A percentile compares a stretch with the other conserved stretches of the same genome.
Conservation (phyloP, 768 basidiomycete genomes). For the Agrocybe chaxingu region DNA sequence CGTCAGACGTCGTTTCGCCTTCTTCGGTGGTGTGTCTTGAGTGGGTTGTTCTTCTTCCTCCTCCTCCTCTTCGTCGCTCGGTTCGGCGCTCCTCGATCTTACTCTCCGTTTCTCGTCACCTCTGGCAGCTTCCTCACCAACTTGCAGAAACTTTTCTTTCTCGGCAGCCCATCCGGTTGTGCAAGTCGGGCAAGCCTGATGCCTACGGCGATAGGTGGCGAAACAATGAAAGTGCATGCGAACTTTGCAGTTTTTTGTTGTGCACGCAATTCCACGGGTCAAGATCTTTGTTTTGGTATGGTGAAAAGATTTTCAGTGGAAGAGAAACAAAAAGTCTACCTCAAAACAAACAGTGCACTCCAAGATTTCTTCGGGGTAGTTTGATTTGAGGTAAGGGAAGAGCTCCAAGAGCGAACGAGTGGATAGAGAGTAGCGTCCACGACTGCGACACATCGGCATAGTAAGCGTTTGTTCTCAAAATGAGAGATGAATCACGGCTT, state of each 20-base stretch:
- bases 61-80: conserved; percentile 41
- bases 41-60: conserved; percentile 33
- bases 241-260: conserved; percentile 56
- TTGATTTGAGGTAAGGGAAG: conserved; percentile 65
- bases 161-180: conserved; percentile 51
- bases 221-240: conserved; percentile 69
- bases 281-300: conserved; percentile 42
- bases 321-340: conserved; percentile 32
- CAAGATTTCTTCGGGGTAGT: conserved; percentile 65
- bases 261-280: conserved; percentile 67
- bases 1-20: conserved; percentile 5
- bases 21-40: conserved; percentile 23
- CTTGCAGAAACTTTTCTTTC: conserved; percentile 44
- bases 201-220: conserved; percentile 38
- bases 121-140: conserved; percentile 69
- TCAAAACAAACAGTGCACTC: conserved; percentile 77
- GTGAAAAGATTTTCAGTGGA: neutral
- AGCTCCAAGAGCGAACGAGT: conserved; percentile 76
- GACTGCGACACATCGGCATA: conserved; percentile 28
- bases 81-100: conserved; percentile 27
- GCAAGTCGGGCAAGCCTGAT: conserved; percentile 55
- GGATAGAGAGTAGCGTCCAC: conserved; percentile 73
- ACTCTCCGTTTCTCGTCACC: conserved; percentile 53
- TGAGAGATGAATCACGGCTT: conserved; percentile 23
- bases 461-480: conserved; percentile 2